Conservation (phyloP, 257 asterid genomes). For the Verbascum thapsus region DNA sequence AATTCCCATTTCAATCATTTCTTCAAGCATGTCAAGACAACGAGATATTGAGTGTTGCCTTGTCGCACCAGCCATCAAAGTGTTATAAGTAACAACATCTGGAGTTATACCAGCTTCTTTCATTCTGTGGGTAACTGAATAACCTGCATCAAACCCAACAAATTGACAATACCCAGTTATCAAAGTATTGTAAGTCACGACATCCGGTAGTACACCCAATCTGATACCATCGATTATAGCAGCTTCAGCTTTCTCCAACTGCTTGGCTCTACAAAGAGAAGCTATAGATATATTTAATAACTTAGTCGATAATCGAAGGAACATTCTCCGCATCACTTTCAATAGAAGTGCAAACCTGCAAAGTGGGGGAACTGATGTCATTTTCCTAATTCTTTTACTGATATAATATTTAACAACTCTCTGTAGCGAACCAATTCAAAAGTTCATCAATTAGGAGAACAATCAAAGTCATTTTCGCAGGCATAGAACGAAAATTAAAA, state of each 20-base stretch:
- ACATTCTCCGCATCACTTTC: slow-evolving; percentile 56
- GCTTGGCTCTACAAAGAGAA: slow-evolving; percentile 78
- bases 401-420: neutral
- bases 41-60: slow-evolving; percentile 44
- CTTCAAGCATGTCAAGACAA: slow-evolving; percentile 66
- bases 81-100: slow-evolving; percentile 72
- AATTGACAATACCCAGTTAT: slow-evolving; percentile 70
- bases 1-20: slow-evolving; percentile 63
- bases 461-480: no score
- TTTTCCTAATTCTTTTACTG: neutral
- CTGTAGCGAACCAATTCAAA: neutral
- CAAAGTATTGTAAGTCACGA: slow-evolving; percentile 81
- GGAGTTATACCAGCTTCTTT: slow-evolving; percentile 78
- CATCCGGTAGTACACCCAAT: slow-evolving; percentile 77
- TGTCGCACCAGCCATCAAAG: slow-evolving; percentile 76
- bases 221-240: slow-evolving; percentile 74
- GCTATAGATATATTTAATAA: slow-evolving; percentile 77
- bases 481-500: no score
- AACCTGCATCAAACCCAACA: slow-evolving; percentile 71
- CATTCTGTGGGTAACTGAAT: slow-evolving; percentile 61
- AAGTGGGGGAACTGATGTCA: slow-evolving; percentile 19
- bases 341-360: slow-evolving; percentile 43
- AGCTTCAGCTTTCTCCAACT: slow-evolving; percentile 78
- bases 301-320: slow-evolving; percentile 61
- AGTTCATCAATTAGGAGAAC: no score